These are phyloP conservation scores for Colletotrichum neosansevieriae DNA, from an alignment of 2,329 filamentous ascomycete species.

Conservation along the genomic window DNA sequence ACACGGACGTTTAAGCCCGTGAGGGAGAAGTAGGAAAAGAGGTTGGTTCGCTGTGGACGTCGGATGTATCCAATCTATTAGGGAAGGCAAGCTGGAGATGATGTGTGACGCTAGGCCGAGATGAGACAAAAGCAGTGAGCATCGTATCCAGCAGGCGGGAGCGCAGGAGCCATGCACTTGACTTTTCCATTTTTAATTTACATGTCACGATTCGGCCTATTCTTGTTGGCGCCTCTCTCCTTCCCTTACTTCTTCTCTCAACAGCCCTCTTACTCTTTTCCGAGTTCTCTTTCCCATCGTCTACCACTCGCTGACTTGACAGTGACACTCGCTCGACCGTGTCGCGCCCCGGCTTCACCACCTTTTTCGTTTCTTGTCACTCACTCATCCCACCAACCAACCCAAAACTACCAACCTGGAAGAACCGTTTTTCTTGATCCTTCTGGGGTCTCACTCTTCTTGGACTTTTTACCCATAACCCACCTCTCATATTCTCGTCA, in stretches of 20 bases:
- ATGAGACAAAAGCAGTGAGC: conserved; percentile 35
- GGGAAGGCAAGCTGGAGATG: conserved; percentile 24
- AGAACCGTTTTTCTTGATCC: conserved; percentile 17
- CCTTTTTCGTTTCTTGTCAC: conserved; percentile 40
- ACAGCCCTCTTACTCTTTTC: neutral
- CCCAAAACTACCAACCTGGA: neutral
- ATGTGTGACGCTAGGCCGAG: conserved; percentile 40
- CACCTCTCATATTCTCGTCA: conserved; percentile 26
- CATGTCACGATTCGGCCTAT: conserved; percentile 33
- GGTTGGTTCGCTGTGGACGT: conserved; percentile 14
- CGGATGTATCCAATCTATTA: conserved; percentile 14
- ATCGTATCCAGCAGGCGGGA: conserved; percentile 39
- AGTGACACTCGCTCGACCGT: conserved; percentile 28
- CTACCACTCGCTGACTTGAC: conserved; percentile 13
- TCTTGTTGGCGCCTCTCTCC: conserved; percentile 6
- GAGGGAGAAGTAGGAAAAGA: neutral
- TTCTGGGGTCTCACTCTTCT: conserved; percentile 15
- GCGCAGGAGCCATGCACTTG: conserved; percentile 20
- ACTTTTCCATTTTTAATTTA: conserved; percentile 41
- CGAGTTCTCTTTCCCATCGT: conserved; percentile 19
- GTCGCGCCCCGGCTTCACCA: conserved; percentile 26
- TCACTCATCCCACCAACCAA: conserved; percentile 34
- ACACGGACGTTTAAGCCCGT: neutral
- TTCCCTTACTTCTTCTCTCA: conserved; percentile 8
- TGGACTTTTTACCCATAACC: conserved; percentile 18